Conservation (phyloP, 139 green algal genomes). For the Picochlorum sp. region DNA sequence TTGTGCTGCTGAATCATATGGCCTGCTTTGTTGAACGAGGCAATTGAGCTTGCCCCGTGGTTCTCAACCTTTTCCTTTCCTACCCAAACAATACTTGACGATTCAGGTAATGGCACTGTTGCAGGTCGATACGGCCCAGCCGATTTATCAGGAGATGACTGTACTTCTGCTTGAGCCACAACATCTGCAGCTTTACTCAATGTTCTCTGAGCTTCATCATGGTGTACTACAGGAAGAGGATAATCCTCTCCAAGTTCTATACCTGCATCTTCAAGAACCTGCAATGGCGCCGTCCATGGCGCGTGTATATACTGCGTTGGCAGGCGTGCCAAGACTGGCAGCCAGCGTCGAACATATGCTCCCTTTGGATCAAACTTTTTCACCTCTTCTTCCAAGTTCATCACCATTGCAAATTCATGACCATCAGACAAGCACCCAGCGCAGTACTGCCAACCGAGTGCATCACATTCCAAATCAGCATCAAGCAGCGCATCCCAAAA, state of each 20-base stretch:
- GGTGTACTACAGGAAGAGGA: constrained; percentile 49
- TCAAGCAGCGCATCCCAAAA: constrained; percentile 89
- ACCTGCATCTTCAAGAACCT: constrained; percentile 43
- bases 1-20: background rate
- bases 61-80: background rate
- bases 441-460: constrained; percentile 75
- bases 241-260: constrained; percentile 59
- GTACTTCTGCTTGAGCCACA: constrained; percentile 18
- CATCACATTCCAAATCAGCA: constrained; percentile 84
- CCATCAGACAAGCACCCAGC: constrained; percentile 47
- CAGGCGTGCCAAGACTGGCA: constrained; percentile 72
- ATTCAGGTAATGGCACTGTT: background rate
- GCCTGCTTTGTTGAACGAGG: background rate
- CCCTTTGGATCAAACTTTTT: constrained; percentile 70
- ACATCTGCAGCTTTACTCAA: constrained; percentile 19
- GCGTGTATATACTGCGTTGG: constrained; percentile 62
- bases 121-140: background rate
- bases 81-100: background rate
- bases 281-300: constrained; percentile 60
- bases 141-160: background rate
- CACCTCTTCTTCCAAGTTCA: constrained; percentile 58
- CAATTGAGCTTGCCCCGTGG: background rate
- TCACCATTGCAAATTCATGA: constrained; percentile 49
- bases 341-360: constrained; percentile 80
- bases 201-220: constrained; percentile 20